These are phyloP conservation scores for Phlebiopsis flavidoalba DNA, from an alignment of 768 basidiomycete species.

Conservation along the genomic window DNA sequence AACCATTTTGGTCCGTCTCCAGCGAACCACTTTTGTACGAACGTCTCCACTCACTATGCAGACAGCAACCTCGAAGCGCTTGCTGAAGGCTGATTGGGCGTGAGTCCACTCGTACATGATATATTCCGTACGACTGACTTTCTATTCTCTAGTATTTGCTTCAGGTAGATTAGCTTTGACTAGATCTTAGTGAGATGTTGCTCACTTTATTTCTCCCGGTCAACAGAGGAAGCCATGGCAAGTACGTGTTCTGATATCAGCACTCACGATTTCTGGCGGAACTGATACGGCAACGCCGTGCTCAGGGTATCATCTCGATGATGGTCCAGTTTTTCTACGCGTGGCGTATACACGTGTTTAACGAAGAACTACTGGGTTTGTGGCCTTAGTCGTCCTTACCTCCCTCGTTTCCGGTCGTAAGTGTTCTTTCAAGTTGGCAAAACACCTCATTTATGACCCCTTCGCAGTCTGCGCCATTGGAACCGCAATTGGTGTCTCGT, in stretches of 20 bases:
- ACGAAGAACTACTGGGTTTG: conserved; percentile 10
- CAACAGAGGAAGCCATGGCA: not conserved
- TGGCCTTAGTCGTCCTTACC: conserved; percentile 3
- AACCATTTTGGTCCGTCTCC: conserved; percentile 10
- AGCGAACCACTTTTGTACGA: too few species aligned
- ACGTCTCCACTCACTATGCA: too few species aligned
- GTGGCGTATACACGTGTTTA: conserved; percentile 15
- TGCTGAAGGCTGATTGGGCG: conserved; percentile 9
- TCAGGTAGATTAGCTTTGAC: conserved; percentile 3
- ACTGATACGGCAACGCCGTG: not conserved
- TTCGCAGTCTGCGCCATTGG: conserved; percentile 10
- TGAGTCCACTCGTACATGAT: not conserved
- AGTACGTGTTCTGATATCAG: not conserved
- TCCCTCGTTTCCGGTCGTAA: not conserved
- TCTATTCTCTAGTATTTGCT: conserved; percentile 6
- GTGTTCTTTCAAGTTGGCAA: not conserved
- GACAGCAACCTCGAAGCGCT: conserved; percentile 10
- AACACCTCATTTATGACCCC: not conserved
- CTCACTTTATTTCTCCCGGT: not conserved
- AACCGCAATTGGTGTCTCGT: conserved; percentile 13
- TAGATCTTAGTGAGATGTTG: conserved; percentile 4
- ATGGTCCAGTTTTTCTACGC: conserved; percentile 15
- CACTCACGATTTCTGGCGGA: not conserved
- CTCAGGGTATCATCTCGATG: conserved; percentile 11
- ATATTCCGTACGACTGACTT: not conserved